Percentiles rank a stretch among this genome's conserved stretches.
phyloP scores from a whole-genome alignment of 192 early-diverging fungal species.

The Geranomyces michiganensis region DNA sequence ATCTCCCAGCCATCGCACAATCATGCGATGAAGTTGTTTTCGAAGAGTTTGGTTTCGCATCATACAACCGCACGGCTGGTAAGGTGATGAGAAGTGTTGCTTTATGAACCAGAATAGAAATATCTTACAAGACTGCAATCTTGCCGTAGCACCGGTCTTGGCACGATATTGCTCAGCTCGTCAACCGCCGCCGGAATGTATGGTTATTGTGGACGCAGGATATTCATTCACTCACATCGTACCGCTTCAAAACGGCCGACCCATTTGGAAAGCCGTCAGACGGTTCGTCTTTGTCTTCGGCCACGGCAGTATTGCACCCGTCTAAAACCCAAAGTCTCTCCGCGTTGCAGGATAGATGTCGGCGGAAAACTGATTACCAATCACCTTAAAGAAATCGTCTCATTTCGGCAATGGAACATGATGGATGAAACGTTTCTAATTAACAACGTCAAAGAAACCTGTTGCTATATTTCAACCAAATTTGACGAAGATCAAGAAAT shows the following conservation, averaged over 20 bases:
- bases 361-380: slow-evolving; percentile 87
- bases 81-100: not conserved
- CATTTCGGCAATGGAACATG: slow-evolving; percentile 93
- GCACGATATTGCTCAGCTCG: not conserved
- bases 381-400: slow-evolving; percentile 86
- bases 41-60: slow-evolving; percentile 78
- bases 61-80: slow-evolving; percentile 28
- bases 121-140: not conserved
- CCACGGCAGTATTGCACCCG: not conserved
- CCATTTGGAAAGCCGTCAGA: slow-evolving; percentile 59
- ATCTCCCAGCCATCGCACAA: slow-evolving; percentile 71
- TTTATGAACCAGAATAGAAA: too few species aligned
- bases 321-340: not conserved
- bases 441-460: slow-evolving; percentile 79
- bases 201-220: slow-evolving; percentile 76
- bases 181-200: not conserved
- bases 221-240: slow-evolving; percentile 81
- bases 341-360: slow-evolving; percentile 66
- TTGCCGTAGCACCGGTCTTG: not conserved
- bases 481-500: slow-evolving; percentile 66
- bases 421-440: slow-evolving; percentile 91
- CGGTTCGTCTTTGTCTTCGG: slow-evolving; percentile 35
- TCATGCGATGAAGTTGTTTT: slow-evolving; percentile 82
- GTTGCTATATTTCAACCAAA: slow-evolving; percentile 77
- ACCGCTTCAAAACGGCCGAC: slow-evolving; percentile 63